Base-by-base conservation (phyloP, 1,284 basidiomycete genomes). In the Ceratobasidium sp. region DNA sequence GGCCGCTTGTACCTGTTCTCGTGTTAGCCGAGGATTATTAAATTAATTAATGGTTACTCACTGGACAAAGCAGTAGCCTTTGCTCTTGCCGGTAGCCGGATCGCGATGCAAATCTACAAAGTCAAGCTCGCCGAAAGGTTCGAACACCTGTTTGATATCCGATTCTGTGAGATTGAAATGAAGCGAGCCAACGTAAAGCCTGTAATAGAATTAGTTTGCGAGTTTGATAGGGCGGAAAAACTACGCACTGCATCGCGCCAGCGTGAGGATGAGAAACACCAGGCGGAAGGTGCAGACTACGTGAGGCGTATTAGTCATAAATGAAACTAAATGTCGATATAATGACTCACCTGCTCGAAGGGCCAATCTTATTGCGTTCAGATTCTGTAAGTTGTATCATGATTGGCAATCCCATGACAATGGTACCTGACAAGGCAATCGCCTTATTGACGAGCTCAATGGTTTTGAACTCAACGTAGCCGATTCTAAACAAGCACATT, bases 61-160 rank as follows among this genome's bases (percentile, higher is more conserved):
- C 91, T 99, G 98, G 54, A 99, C 93, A 82, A 99, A 99, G 33
- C 95, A 96, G 82, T 98, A 99, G 48, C 98, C 98, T 84, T 99
- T 99, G 84, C 95, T 97, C 80, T 95, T 91, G 54, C 97, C 96
- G 51, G 95, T 97, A 86, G 88, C 90, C 7, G 94, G 92, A 83
- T 98, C 96, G 80, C 92, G 90, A 83, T 99, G 97, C 80, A 99
- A 89, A 86, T 99, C 97, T 81, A 99, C 97, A 85, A 97, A 97
- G 83, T 97, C 97, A 79, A 99, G 88, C 83, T 95, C 93, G 79
- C 97, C 97, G 82, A 99, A 99, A 3, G 97, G 96, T 82, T 97
- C 96, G 83, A 99, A 99, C 78, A 99, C 97, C 87, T 98, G 94
- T 83, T 93, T 94, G 84, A 99, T 93, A 86, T 99, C 97, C 79